phyloP scores from a whole-genome alignment of 768 basidiomycete species.

The Hypholoma sublateritium region DNA sequence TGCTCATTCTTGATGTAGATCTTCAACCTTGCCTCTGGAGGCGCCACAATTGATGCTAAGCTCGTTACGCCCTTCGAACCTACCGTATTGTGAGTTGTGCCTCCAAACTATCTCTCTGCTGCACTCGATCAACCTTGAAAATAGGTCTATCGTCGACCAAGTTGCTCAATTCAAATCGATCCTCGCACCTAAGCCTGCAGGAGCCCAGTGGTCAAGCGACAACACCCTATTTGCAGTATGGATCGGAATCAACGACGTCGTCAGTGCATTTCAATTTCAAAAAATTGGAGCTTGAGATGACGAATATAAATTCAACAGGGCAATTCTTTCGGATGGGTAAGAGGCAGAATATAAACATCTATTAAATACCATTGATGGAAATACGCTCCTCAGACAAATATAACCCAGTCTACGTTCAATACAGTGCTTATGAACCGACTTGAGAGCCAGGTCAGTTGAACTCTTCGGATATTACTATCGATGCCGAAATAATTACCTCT shows the following conservation, averaged over 20 bases:
- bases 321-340: constrained; percentile 48
- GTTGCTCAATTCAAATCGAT: constrained; percentile 50
- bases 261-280: constrained; percentile 26
- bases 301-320: constrained; percentile 33
- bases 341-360: constrained; percentile 2
- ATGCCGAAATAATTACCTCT: not conserved
- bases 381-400: constrained; percentile 29
- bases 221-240: constrained; percentile 61
- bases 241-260: constrained; percentile 69
- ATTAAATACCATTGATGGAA: not conserved
- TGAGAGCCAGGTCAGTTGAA: constrained; percentile 29
- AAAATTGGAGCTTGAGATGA: not conserved
- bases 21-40: constrained; percentile 56
- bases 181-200: constrained; percentile 41
- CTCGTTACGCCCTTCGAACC: constrained; percentile 50
- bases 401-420: constrained; percentile 35
- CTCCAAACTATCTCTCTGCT: not conserved
- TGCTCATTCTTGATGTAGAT: constrained; percentile 20
- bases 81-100: constrained; percentile 38
- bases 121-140: not conserved
- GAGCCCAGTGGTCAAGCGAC: constrained; percentile 48
- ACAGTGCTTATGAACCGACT: constrained; percentile 33
- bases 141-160: constrained; percentile 55
- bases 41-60: constrained; percentile 56
- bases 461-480: not conserved